Conservation (phyloP, 805 yeast genomes). For the Metschnikowia anglica region DNA sequence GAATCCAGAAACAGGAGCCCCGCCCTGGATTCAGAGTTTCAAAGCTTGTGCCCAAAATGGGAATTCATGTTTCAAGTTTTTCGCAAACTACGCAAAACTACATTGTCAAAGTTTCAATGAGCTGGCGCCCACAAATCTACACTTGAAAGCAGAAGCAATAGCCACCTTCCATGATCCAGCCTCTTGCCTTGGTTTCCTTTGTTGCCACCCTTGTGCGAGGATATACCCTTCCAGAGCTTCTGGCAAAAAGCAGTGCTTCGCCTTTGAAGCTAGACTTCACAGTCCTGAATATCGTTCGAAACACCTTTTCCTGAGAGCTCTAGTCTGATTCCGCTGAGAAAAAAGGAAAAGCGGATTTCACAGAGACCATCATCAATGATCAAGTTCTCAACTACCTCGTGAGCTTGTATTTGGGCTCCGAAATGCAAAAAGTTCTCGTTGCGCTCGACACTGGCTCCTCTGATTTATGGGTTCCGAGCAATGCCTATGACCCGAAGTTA, state of each 20-base stretch:
- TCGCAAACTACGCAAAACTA: too few species aligned
- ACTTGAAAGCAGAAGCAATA: too few species aligned
- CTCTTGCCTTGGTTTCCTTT: neutral
- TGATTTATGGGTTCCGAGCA: constrained; percentile 37
- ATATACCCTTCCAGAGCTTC: neutral
- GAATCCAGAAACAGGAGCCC: too few species aligned
- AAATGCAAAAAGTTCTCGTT: constrained; percentile 23
- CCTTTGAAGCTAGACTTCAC: neutral
- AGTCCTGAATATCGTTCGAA: neutral
- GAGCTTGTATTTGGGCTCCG: constrained; percentile 14
- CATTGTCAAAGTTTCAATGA: too few species aligned
- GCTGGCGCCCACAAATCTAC: too few species aligned
- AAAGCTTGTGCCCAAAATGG: too few species aligned
- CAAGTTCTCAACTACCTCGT: constrained; percentile 11
- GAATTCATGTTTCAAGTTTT: too few species aligned
- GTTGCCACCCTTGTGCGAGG: neutral
- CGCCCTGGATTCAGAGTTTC: too few species aligned
- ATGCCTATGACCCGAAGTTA: neutral
- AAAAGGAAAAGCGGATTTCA: neutral
- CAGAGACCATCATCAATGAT: constrained; percentile 1
- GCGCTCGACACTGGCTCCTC: constrained; percentile 45
- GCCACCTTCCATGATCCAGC: neutral
- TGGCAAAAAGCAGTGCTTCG: neutral
- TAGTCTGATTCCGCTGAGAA: neutral
- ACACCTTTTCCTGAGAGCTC: neutral